A percentile compares a stretch with the other conserved stretches of the same genome.
Conservation (phyloP, 805 yeast species). For the Metschnikowia noctiluminum region DNA sequence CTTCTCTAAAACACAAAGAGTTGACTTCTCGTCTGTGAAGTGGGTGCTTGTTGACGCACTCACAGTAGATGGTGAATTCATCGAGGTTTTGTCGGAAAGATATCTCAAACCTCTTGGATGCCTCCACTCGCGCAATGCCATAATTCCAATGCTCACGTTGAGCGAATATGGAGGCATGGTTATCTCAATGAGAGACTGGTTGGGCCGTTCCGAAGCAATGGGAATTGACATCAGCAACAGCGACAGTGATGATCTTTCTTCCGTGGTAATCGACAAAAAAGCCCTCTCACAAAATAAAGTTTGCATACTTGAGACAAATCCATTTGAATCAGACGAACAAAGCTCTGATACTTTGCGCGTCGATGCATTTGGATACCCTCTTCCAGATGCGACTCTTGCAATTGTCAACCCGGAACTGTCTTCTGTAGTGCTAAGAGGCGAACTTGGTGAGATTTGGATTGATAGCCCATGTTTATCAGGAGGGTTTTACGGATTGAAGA, state of each 20-base stretch:
- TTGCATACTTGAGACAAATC: constrained; percentile 58
- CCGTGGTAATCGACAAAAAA: constrained; percentile 68
- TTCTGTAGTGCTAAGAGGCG: constrained; percentile 65
- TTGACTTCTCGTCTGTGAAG: constrained; percentile 73
- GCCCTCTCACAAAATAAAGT: constrained; percentile 72
- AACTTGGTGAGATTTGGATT: constrained; percentile 97
- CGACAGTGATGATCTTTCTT: constrained; percentile 42
- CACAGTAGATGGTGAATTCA: constrained; percentile 89
- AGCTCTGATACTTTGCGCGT: constrained; percentile 52
- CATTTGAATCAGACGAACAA: constrained; percentile 43
- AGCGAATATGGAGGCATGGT: constrained; percentile 97
- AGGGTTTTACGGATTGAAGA: constrained; percentile 75
- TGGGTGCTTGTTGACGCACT: constrained; percentile 90
- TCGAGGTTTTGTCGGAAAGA: constrained; percentile 81
- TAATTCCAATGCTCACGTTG: constrained; percentile 84
- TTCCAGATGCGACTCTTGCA: constrained; percentile 92
- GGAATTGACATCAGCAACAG: constrained; percentile 45
- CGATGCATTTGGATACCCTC: constrained; percentile 90
- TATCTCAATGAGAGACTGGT: constrained; percentile 87
- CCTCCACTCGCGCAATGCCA: constrained; percentile 64
- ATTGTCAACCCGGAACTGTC: constrained; percentile 92
- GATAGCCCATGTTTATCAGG: constrained; percentile 89
- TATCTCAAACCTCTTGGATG: constrained; percentile 93
- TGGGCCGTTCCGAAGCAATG: constrained; percentile 63
- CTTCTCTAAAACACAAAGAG: constrained; percentile 67